These are phyloP conservation scores for Fusarium sp. DNA, from an alignment of 2,329 filamentous ascomycete species.

Conservation along the genomic window DNA sequence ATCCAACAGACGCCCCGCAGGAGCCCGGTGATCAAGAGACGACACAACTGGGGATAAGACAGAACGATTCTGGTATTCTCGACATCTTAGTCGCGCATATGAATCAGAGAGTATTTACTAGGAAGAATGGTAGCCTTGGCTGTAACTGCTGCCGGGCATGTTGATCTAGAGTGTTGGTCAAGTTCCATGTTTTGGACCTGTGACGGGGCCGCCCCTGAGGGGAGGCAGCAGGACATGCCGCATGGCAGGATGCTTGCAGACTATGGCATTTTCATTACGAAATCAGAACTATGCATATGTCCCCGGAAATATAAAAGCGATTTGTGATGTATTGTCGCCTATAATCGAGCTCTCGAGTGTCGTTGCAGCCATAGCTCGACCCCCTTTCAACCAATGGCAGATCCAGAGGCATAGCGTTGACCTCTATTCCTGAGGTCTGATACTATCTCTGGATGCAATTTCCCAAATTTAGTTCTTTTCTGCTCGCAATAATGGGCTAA, in stretches of 20 bases:
- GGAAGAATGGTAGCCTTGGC: background rate
- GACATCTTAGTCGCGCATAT: too few relatives aligned
- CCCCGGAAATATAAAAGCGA: background rate
- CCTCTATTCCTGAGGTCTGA: background rate
- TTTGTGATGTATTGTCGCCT: background rate
- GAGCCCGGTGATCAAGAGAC: background rate
- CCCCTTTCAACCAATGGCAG: background rate
- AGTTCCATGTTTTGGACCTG: background rate
- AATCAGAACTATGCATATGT: background rate
- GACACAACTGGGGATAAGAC: background rate
- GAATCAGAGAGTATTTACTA: too few relatives aligned
- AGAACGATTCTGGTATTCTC: background rate
- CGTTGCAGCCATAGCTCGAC: background rate
- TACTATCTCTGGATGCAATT: too few relatives aligned
- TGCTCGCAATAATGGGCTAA: background rate
- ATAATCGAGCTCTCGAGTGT: background rate
- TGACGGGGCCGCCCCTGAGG: background rate
- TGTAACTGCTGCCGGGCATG: background rate
- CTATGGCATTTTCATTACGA: too few relatives aligned
- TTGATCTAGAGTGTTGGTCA: background rate
- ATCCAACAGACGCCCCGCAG: background rate
- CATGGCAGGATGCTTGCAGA: background rate
- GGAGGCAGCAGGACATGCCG: too few relatives aligned
- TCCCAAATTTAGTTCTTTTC: too few relatives aligned
- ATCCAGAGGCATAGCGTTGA: background rate